Percentiles rank a stretch among this genome's conserved stretches.
phyloP scores from a whole-genome alignment of 2,329 filamentous ascomycete genomes.

The Verticillium alfalfae region DNA sequence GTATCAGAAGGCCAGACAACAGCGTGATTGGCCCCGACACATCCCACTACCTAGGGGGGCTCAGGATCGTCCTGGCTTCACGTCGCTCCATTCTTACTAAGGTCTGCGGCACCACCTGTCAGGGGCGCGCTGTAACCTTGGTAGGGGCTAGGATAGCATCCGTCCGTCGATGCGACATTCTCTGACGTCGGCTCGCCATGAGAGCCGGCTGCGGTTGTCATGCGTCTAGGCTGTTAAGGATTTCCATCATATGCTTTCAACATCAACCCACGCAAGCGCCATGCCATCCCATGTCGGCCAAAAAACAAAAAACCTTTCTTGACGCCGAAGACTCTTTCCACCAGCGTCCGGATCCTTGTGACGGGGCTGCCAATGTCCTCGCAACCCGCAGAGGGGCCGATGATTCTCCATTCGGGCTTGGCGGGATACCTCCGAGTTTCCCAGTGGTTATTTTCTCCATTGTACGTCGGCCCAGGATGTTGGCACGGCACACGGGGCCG shows the following conservation, averaged over 20 bases:
- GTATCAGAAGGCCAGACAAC: background rate
- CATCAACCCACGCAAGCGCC: background rate
- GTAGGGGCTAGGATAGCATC: background rate
- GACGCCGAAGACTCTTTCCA: background rate
- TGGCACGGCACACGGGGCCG: background rate
- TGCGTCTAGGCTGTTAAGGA: background rate
- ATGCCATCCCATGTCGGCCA: background rate
- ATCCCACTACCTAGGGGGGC: background rate
- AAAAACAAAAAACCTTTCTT: background rate
- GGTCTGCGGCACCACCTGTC: background rate
- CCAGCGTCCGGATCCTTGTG: background rate
- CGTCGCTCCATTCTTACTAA: background rate
- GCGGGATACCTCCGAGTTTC: background rate
- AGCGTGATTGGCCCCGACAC: background rate
- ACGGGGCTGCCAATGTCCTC: background rate
- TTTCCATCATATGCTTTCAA: background rate
- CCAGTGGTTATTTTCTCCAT: background rate
- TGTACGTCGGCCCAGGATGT: background rate
- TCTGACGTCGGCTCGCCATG: background rate
- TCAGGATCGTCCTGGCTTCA: background rate
- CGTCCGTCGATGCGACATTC: background rate
- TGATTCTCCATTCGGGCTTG: background rate
- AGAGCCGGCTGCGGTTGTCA: background rate
- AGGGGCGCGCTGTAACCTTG: background rate
- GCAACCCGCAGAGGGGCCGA: background rate